Evolutionary conservation across 1,284 basidiomycete genomes (phyloP).

Genomic region (Microbotryum intermedium): DNA sequence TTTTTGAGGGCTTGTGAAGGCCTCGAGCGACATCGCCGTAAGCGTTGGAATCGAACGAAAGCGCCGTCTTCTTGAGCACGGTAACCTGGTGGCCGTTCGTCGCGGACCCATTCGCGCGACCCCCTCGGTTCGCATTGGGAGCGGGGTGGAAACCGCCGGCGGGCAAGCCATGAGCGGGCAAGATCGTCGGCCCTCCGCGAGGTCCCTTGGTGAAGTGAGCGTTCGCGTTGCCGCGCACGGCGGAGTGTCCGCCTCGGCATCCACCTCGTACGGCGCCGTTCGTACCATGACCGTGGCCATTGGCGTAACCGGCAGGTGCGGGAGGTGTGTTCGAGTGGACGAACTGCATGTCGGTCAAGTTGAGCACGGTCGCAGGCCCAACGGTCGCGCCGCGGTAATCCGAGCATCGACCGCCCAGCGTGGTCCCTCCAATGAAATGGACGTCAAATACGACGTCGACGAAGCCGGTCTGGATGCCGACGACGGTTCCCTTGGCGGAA

Average conservation of each 20-base stretch:
- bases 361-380: slow-evolving; percentile 73
- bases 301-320: neutral
- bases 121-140: neutral
- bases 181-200: slow-evolving; percentile 18
- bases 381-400: slow-evolving; percentile 79
- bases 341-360: slow-evolving; percentile 55
- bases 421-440: slow-evolving; percentile 86
- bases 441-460: slow-evolving; percentile 98
- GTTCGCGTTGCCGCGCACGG: slow-evolving; percentile 6
- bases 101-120: slow-evolving; percentile 9
- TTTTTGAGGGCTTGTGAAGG: neutral
- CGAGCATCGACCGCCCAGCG: slow-evolving; percentile 81
- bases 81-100: slow-evolving; percentile 15
- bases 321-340: neutral
- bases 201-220: slow-evolving; percentile 21
- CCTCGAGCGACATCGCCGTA: slow-evolving; percentile 25
- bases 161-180: slow-evolving; percentile 25
- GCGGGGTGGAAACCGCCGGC: slow-evolving; percentile 29
- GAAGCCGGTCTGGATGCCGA: slow-evolving; percentile 73
- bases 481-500: slow-evolving; percentile 83
- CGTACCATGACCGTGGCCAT: neutral
- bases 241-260: neutral
- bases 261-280: neutral
- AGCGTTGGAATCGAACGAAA: slow-evolving; percentile 8
- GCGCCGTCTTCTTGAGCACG: slow-evolving; percentile 7